Evolutionary conservation across 441 rosid genomes (phyloP).

Genomic region (Bruguiera hainesii): DNA sequence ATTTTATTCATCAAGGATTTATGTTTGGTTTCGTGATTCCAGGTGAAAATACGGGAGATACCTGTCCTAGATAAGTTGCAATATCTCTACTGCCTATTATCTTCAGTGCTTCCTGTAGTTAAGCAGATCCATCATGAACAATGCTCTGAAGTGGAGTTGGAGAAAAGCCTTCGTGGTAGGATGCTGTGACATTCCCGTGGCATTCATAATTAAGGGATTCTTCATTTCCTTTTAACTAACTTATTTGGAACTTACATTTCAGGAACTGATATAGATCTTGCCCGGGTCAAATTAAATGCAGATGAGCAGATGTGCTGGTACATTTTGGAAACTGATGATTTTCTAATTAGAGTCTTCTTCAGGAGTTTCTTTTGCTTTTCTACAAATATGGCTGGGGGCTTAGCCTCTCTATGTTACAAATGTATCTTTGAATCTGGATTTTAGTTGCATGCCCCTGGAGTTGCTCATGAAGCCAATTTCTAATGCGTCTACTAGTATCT

Average conservation of each 20-base stretch:
- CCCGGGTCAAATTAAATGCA: conserved; percentile 78
- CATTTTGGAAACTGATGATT: conserved; percentile 15
- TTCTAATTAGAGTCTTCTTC: conserved; percentile 4
- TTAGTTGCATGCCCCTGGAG: conserved; percentile 3
- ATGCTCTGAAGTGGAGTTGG: conserved; percentile 79
- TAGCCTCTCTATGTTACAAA: conserved; percentile 10
- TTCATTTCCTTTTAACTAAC: neutral
- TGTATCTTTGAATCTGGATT: conserved; percentile 8
- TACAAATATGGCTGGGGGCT: neutral
- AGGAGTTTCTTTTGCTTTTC: neutral
- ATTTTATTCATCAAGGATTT: conserved; percentile 10
- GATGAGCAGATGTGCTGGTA: conserved; percentile 99
- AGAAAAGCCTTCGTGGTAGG: conserved; percentile 75
- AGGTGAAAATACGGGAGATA: conserved; percentile 75
- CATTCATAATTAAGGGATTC: neutral
- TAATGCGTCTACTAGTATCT: conserved; percentile 4
- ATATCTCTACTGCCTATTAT: conserved; percentile 67
- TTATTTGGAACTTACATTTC: conserved; percentile 20
- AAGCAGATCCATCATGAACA: conserved; percentile 85
- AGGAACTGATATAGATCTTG: conserved; percentile 78
- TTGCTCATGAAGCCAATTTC: neutral
- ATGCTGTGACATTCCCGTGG: conserved; percentile 15
- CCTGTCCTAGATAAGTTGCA: conserved; percentile 82
- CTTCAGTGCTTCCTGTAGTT: conserved; percentile 86
- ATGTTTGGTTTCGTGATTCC: conserved; percentile 30